Conservation (phyloP, 2,329 filamentous ascomycete genomes). For the Geoglossum cookeanum region DNA sequence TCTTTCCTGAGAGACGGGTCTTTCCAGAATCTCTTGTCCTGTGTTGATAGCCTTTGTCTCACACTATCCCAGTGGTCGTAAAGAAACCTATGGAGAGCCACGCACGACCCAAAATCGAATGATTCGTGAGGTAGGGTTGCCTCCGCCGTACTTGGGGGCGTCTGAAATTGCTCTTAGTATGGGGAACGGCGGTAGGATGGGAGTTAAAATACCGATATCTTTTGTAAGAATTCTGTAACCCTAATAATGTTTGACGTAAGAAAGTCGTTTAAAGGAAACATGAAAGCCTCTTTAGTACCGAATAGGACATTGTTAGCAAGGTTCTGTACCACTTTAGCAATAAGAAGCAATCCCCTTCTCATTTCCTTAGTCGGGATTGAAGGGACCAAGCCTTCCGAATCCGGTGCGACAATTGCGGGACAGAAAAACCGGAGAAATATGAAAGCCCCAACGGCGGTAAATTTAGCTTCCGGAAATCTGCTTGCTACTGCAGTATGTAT, state of each 20-base stretch:
- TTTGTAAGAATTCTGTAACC: conserved; percentile 45
- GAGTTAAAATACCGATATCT: conserved; percentile 36
- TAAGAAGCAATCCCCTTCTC: conserved; percentile 46
- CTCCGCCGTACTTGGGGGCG: background rate
- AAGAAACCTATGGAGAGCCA: conserved; percentile 46
- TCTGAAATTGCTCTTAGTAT: conserved; percentile 16
- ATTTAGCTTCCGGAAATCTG: conserved; percentile 49
- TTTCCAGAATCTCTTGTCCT: conserved; percentile 22
- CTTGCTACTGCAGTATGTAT: conserved; percentile 44
- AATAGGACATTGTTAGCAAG: conserved; percentile 54
- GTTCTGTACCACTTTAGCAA: conserved; percentile 54
- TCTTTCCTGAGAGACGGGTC: background rate
- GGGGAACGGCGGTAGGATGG: conserved; percentile 18
- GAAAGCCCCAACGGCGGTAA: conserved; percentile 52
- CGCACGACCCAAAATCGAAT: conserved; percentile 53
- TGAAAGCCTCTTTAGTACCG: conserved; percentile 52
- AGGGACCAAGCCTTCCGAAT: conserved; percentile 45
- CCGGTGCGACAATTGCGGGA: conserved; percentile 50
- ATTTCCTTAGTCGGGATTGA: conserved; percentile 46
- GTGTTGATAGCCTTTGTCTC: conserved; percentile 40
- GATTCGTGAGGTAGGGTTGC: conserved; percentile 17
- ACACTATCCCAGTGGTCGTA: conserved; percentile 57
- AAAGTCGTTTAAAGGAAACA: conserved; percentile 52
- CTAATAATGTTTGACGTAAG: conserved; percentile 47
- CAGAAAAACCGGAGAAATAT: conserved; percentile 56